Evolutionary conservation across 1,284 basidiomycete species (phyloP).

Genomic region (Papiliotrema laurentii): DNA sequence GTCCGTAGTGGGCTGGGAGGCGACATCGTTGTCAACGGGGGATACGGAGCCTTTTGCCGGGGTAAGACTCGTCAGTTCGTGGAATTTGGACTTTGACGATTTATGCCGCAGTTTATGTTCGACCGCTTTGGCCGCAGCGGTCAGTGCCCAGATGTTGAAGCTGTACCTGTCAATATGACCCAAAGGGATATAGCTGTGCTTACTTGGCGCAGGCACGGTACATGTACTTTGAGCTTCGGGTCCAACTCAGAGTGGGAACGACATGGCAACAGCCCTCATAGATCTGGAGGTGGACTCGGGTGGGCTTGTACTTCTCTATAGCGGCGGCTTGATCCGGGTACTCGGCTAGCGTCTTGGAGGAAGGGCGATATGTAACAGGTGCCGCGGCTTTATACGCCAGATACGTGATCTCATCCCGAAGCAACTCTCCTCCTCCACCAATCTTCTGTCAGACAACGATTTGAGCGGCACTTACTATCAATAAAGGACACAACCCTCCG

Average conservation of each 20-base stretch:
- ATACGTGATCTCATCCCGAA: conserved; percentile 47
- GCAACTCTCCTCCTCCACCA: conserved; percentile 50
- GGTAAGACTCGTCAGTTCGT: too few relatives aligned
- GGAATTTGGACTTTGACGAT: conserved; percentile 6
- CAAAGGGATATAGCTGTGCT: conserved; percentile 5
- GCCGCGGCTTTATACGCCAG: conserved; percentile 52
- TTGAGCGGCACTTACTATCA: conserved; percentile 41
- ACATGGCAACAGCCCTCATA: conserved; percentile 48
- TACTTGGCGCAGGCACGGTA: conserved; percentile 45
- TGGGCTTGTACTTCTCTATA: conserved; percentile 48
- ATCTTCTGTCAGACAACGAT: conserved; percentile 19
- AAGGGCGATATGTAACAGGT: conserved; percentile 46
- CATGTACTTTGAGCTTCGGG: conserved; percentile 44
- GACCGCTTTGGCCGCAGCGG: conserved; percentile 30
- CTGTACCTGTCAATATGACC: conserved; percentile 13
- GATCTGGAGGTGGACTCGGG: conserved; percentile 52
- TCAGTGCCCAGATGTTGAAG: conserved; percentile 48
- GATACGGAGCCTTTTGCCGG: too few relatives aligned
- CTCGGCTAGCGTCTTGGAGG: conserved; percentile 39
- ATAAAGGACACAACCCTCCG: conserved; percentile 53
- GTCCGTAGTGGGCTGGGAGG: not conserved
- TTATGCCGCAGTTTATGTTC: conserved; percentile 17
- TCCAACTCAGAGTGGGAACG: conserved; percentile 47
- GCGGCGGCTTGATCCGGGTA: conserved; percentile 45
- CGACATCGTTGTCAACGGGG: not conserved